These are phyloP conservation scores for Ogataea trehalophila DNA, from an alignment of 805 yeast genomes.

Conservation along the genomic window DNA sequence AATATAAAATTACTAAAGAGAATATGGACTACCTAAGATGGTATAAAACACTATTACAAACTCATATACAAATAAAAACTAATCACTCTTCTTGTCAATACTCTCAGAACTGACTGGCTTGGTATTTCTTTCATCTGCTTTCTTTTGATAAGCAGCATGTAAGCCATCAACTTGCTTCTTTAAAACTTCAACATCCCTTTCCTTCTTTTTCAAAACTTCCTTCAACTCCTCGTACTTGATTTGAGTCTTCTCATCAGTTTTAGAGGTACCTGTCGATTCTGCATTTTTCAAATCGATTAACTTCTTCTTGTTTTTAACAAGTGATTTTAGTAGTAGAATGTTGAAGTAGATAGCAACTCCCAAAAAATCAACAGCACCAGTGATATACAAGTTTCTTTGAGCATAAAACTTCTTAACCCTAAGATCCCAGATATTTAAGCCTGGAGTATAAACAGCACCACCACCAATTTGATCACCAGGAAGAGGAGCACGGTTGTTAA, in stretches of 20 bases:
- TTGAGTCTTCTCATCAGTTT: slow-evolving; percentile 35
- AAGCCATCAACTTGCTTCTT: slow-evolving; percentile 41
- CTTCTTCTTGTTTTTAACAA: slow-evolving; percentile 33
- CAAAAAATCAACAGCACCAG: slow-evolving; percentile 49
- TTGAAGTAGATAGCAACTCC: slow-evolving; percentile 42
- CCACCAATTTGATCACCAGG: slow-evolving; percentile 1
- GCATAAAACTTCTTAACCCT: slow-evolving; percentile 48
- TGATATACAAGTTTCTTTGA: slow-evolving; percentile 53
- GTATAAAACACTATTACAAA: no score
- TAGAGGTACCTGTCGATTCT: slow-evolving; percentile 25
- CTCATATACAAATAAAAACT: not conserved
- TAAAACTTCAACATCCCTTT: slow-evolving; percentile 27
- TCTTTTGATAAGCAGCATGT: slow-evolving; percentile 37
- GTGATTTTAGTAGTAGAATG: slow-evolving; percentile 37
- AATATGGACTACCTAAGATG: no score
- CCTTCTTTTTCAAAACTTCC: slow-evolving; percentile 13
- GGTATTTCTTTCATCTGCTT: slow-evolving; percentile 21
- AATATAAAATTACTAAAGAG: no score
- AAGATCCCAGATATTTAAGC: slow-evolving; percentile 26
- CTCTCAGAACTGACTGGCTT: not conserved
- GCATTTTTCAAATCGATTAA: slow-evolving; percentile 12
- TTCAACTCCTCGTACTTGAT: slow-evolving; percentile 17
- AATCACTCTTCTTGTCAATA: slow-evolving; percentile 1
- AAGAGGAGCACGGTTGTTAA: not conserved
- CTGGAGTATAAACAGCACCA: slow-evolving; percentile 3